Conservation (phyloP, 2,329 filamentous ascomycete genomes). For the Cercospora berteroae region DNA sequence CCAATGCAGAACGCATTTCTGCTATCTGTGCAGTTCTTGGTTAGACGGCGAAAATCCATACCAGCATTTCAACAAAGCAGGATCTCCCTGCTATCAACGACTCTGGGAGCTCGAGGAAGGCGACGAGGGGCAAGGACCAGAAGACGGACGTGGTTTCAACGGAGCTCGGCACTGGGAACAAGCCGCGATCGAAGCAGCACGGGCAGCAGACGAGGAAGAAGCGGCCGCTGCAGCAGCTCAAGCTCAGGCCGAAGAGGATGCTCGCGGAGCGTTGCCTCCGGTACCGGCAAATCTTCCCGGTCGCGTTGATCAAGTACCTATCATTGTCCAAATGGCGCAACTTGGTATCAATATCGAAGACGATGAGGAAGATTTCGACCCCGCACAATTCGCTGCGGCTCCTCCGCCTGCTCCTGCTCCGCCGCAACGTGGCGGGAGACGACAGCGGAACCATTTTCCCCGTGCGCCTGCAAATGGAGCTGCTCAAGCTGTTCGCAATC, state of each 20-base stretch:
- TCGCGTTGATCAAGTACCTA: conserved; percentile 13
- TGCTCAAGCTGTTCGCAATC: conserved; percentile 27
- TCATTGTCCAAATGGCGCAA: conserved; percentile 26
- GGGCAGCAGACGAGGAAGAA: conserved; percentile 36
- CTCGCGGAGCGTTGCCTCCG: conserved; percentile 11
- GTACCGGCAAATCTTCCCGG: conserved; percentile 14
- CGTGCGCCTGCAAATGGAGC: conserved; percentile 22
- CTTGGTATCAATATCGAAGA: conserved; percentile 18
- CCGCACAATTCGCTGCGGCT: neutral
- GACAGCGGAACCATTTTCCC: conserved; percentile 31
- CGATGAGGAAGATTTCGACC: conserved; percentile 9
- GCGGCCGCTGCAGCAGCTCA: conserved; percentile 35
- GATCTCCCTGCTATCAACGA: conserved; percentile 70
- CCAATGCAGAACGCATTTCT: conserved; percentile 88
- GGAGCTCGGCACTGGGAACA: conserved; percentile 46
- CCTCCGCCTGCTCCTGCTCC: conserved; percentile 4
- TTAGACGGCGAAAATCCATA: conserved; percentile 80
- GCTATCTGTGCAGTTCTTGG: conserved; percentile 90
- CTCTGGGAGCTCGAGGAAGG: conserved; percentile 88
- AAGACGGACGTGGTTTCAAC: conserved; percentile 41
- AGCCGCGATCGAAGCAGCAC: conserved; percentile 39
- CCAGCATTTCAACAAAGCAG: conserved; percentile 76
- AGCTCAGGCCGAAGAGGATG: conserved; percentile 27
- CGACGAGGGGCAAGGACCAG: conserved; percentile 55
- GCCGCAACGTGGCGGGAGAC: conserved; percentile 14